Base-by-base conservation (phyloP, 2,329 filamentous ascomycete genomes). In the Rasamsonia emersonii region DNA sequence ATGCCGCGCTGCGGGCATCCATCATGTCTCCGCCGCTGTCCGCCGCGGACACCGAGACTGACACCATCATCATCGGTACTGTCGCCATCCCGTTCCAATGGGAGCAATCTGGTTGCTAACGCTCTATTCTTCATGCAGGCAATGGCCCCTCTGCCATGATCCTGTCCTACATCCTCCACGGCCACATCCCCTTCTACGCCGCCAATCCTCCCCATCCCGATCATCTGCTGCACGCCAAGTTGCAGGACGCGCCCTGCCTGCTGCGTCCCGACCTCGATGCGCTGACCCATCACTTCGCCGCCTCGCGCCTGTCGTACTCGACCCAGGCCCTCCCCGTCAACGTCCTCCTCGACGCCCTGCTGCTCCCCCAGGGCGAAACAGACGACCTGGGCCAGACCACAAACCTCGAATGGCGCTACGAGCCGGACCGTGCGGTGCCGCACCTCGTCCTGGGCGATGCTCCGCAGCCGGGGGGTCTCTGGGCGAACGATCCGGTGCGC, bases 91-190 rank as follows among this genome's bases (percentile, higher is more conserved):
- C 17, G 21, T 35, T 25, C 14, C 7, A 26, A 33, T 34, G 30
- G 28, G 18, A 15, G 28, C 32, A 30, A 35, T 28, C 35, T 36
- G 39, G 40, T 39, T 29, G 25, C 29, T 30, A 24, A 33, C 24
- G 16, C 32, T 32, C 37, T 40, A 38, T 33, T 42, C 37, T 13
- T 16, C 15, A 20, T 14, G 11, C 41, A 76, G 74, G 74, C 47
- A 76, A 75, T 49, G 74, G 74, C 35, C 74, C 74, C 27, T 73
- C 74, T 30, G 70, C 74, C 31, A 63, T 78, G 55, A 71, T 77
- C 43, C 61, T 78, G 20, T 76, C 72, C 27, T 78, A 73, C 50
- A 74, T 77, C 25, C 65, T 78, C 17, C 73, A 78, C 52, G 74
- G 74, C 21, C 62, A 77, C 45, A 59, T 75, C 32, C 74, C 74